Evolutionary conservation across 495 filamentous ascomycete species (phyloP).

Genomic region (Xeromyces bisporus): DNA sequence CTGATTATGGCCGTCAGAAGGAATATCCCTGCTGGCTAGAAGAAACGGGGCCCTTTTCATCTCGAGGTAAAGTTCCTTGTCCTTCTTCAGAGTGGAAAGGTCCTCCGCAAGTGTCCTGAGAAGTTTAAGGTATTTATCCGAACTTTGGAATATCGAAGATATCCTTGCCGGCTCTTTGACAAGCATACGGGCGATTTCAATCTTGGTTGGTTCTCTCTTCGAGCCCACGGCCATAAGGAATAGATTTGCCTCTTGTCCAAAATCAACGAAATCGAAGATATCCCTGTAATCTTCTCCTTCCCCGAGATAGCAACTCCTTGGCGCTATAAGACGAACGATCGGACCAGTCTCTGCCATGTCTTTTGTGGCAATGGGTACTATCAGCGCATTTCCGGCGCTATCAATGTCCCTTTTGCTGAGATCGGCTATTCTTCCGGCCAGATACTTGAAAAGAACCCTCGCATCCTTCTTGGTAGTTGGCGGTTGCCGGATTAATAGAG

Average conservation of each 20-base stretch:
- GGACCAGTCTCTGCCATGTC: slow-evolving; percentile 17
- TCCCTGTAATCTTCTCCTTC: slow-evolving; percentile 61
- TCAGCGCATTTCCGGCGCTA: slow-evolving; percentile 40
- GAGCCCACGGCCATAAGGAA: slow-evolving; percentile 79
- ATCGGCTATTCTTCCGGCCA: slow-evolving; percentile 58
- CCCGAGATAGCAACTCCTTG: slow-evolving; percentile 59
- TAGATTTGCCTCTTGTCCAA: slow-evolving; percentile 68
- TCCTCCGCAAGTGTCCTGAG: slow-evolving; percentile 62
- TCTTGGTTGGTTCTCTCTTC: slow-evolving; percentile 72
- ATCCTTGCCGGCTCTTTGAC: slow-evolving; percentile 64
- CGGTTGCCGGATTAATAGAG: slow-evolving; percentile 48
- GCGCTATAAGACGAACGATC: slow-evolving; percentile 35
- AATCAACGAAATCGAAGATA: slow-evolving; percentile 94
- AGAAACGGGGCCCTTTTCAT: slow-evolving; percentile 66
- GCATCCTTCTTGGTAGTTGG: slow-evolving; percentile 49
- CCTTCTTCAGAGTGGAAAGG: slow-evolving; percentile 47
- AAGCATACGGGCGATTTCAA: slow-evolving; percentile 64
- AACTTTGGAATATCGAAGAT: slow-evolving; percentile 56
- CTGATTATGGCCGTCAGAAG: slow-evolving; percentile 16
- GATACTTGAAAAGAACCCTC: slow-evolving; percentile 57
- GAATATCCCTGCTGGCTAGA: slow-evolving; percentile 60
- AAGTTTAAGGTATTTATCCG: slow-evolving; percentile 71
- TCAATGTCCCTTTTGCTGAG: slow-evolving; percentile 42
- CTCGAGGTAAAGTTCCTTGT: slow-evolving; percentile 56
- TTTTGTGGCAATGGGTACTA: slow-evolving; percentile 49